Percentiles rank a stretch among this genome's conserved stretches.
Evolutionary conservation across 2,329 filamentous ascomycete genomes (phyloP).

Genomic region (Neurospora sp.): DNA sequence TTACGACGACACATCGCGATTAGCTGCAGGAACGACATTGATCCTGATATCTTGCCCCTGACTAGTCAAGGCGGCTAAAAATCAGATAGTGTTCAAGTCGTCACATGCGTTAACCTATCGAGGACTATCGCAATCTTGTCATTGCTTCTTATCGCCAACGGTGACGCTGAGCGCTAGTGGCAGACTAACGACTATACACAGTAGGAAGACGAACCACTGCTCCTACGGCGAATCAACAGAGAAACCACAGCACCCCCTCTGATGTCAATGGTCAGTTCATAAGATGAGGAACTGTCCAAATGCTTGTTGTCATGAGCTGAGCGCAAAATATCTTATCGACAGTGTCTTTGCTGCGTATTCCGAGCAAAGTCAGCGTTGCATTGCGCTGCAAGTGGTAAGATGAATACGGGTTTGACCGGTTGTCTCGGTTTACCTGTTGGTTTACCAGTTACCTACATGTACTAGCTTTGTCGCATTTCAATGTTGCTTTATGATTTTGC

Average conservation of each 20-base stretch:
- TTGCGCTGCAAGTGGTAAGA: not conserved
- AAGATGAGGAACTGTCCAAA: not conserved
- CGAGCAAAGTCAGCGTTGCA: not conserved
- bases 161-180: not conserved
- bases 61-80: not conserved
- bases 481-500: not conserved
- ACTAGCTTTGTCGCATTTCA: not conserved
- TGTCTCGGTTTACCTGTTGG: not conserved
- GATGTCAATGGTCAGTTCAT: not conserved
- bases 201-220: not conserved
- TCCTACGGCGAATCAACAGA: not conserved
- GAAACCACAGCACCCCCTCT: not conserved
- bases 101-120: not conserved
- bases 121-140: not conserved
- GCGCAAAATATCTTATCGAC: not conserved
- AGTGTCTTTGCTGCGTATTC: not conserved
- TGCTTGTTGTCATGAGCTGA: not conserved
- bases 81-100: not conserved
- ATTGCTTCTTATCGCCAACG: not conserved
- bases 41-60: not conserved
- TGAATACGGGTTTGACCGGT: not conserved
- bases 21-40: not conserved
- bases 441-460: not conserved
- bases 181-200: not conserved
- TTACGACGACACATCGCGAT: not conserved